Evolutionary conservation across 352 stramenopile species (phyloP), one percentile per base, ranked within the genome.

Genomic region (Pythium volutum): DNA sequence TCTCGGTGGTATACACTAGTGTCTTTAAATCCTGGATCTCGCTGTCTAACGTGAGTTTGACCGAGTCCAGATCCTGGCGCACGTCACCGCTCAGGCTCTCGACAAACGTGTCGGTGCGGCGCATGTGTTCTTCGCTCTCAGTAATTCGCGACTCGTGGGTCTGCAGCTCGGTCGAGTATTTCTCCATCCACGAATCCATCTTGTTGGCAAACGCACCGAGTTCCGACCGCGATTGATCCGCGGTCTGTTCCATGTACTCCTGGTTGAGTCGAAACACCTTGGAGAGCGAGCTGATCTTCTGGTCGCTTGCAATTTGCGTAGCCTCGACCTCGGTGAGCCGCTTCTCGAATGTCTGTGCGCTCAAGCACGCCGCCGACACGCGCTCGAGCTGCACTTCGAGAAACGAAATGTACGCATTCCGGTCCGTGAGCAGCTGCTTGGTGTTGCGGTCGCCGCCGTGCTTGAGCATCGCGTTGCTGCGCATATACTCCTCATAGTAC

Each of bases 341-440:
- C 65, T 73, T 69, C 62, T 92, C 83, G 48, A 91, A 81, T 22
- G 72, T 84, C 64, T 93, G 80, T 46, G 76, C 77, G 8, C 71
- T 79, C 55, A 95, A 64, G 42, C 83, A 93, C 20, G 86, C 87
- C 3, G 87, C 76, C n/a, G 83, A 91, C 9, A 96, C 84, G 29
- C 84, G 83, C 65, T 96, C 87, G 38, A 96, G 69, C 67, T 96
- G 87, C 60, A 91, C 82, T 61, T 96, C 87, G 3, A 96, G 78
- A 69, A 93, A 96, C 8, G 82, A 93, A 29, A 94, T 88, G 74
- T 96, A 96, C 39, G 87, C 87, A 45, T 72, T 81, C 33, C 87
- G 81, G 67, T 96, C 87, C 3, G 85, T 96, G 38, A 96, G 67
- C 34, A 96, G 69, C 50, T 89, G 79, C 68, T 91, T 87, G 5